Evolutionary conservation across 805 yeast species (phyloP).

Genomic region (Grigorovia yakushimaensis): DNA sequence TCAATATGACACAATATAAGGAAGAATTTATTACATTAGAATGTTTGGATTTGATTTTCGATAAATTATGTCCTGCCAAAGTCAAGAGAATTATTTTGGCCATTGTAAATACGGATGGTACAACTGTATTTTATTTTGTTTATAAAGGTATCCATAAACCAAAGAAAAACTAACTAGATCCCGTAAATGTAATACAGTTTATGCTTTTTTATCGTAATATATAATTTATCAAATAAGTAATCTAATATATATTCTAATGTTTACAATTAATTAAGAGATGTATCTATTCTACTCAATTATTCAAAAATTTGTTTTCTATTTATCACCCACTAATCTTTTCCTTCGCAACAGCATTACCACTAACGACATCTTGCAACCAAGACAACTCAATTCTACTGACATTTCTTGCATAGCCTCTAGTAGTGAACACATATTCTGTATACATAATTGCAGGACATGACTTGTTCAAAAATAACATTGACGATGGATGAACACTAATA

Average conservation of each 20-base stretch:
- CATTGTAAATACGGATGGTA: conserved; percentile 54
- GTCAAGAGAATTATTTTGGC: conserved; percentile 42
- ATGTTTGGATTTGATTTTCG: conserved; percentile 16
- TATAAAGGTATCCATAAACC: conserved; percentile 62
- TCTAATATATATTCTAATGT: no score
- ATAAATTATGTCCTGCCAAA: conserved; percentile 8
- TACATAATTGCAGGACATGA: conserved; percentile 84
- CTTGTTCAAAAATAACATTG: conserved; percentile 66
- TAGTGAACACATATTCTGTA: conserved; percentile 86
- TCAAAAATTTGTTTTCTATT: not conserved
- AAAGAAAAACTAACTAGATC: conserved; percentile 34
- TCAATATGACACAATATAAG: conserved; percentile 23
- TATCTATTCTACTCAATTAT: no score
- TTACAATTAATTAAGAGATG: no score
- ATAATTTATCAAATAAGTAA: no score
- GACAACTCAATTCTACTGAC: conserved; percentile 73
- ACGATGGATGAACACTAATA: conserved; percentile 84
- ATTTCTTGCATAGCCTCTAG: conserved; percentile 84
- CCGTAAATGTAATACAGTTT: no score
- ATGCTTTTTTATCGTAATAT: no score
- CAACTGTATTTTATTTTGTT: conserved; percentile 59
- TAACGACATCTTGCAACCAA: conserved; percentile 77
- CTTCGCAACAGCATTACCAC: conserved; percentile 12
- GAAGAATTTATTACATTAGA: conserved; percentile 16
- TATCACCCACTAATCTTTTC: conserved; percentile 3